Conservation (phyloP, 78 protist species). For the Dictyostelium capitatum region DNA sequence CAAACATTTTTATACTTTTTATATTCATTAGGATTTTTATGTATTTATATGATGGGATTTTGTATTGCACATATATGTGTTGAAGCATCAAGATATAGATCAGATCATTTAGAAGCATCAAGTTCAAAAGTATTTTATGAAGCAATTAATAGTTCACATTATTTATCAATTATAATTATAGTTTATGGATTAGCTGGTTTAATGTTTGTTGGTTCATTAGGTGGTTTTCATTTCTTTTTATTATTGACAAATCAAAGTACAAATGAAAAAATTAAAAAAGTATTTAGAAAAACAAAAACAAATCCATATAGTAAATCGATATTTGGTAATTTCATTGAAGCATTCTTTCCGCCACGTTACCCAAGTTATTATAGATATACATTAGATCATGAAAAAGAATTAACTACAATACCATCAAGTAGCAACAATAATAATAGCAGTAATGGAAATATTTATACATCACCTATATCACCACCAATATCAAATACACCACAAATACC, state of each 20-base stretch:
- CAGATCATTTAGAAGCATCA: constrained; percentile 25
- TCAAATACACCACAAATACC: neutral
- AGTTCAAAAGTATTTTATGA: constrained; percentile 29
- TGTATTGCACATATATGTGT: constrained; percentile 54
- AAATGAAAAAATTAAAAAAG: constrained; percentile 62
- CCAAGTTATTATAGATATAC: constrained; percentile 25
- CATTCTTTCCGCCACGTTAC: constrained; percentile 53
- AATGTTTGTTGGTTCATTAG: constrained; percentile 70
- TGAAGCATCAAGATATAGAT: constrained; percentile 20
- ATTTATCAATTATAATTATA: constrained; percentile 52
- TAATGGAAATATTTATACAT: constrained; percentile 1
- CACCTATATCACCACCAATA: neutral
- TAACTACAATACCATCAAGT: neutral
- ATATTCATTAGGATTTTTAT: constrained; percentile 31
- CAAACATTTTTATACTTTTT: constrained; percentile 76
- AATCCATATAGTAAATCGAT: constrained; percentile 30
- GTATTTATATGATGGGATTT: constrained; percentile 63
- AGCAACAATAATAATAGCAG: neutral
- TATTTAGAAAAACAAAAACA: constrained; percentile 40
- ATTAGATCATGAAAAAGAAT: neutral
- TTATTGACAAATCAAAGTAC: constrained; percentile 40
- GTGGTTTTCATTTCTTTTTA: constrained; percentile 75
- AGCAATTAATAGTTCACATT: constrained; percentile 38
- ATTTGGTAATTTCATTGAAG: neutral
- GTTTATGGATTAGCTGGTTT: constrained; percentile 60